Evolutionary conservation across 2,329 filamentous ascomycete genomes (phyloP).

Genomic region (Talaromyces atroroseus): DNA sequence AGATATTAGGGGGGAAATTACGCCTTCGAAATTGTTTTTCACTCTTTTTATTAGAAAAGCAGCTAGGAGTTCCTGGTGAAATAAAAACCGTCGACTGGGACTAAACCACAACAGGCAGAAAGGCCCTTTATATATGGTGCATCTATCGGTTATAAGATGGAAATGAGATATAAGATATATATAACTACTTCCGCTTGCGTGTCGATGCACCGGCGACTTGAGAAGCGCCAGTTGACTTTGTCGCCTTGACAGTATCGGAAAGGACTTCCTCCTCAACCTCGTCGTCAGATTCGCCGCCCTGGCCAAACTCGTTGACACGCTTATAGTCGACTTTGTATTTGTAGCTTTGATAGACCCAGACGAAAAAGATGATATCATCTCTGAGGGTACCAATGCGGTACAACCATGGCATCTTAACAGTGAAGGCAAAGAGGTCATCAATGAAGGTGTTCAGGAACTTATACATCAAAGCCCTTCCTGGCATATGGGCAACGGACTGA

Average conservation of each 20-base stretch:
- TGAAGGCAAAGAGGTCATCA: constrained; percentile 96
- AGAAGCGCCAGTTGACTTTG: constrained; percentile 16
- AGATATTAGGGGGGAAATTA: background rate
- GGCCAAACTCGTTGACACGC: constrained; percentile 94
- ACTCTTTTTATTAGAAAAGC: background rate
- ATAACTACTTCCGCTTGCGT: constrained; percentile 20
- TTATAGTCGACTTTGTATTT: constrained; percentile 88
- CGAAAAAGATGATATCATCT: constrained; percentile 96
- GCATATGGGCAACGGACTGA: constrained; percentile 84
- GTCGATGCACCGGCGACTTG: constrained; percentile 26
- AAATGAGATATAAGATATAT: background rate
- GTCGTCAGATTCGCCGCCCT: constrained; percentile 82
- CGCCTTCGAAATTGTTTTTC: background rate
- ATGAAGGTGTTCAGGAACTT: constrained; percentile 99
- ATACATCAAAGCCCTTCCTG: constrained; percentile 92
- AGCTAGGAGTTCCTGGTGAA: background rate
- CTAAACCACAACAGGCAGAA: background rate
- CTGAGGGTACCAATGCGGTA: constrained; percentile 87
- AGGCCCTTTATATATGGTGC: background rate
- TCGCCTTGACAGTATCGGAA: constrained; percentile 14
- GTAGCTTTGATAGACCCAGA: constrained; percentile 93
- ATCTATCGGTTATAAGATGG: background rate
- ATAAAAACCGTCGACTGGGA: background rate
- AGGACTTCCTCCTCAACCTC: constrained; percentile 47
- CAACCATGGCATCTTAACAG: constrained; percentile 96